Evolutionary conservation across 768 basidiomycete genomes (phyloP).

Genomic region (Lentinula edodes): DNA sequence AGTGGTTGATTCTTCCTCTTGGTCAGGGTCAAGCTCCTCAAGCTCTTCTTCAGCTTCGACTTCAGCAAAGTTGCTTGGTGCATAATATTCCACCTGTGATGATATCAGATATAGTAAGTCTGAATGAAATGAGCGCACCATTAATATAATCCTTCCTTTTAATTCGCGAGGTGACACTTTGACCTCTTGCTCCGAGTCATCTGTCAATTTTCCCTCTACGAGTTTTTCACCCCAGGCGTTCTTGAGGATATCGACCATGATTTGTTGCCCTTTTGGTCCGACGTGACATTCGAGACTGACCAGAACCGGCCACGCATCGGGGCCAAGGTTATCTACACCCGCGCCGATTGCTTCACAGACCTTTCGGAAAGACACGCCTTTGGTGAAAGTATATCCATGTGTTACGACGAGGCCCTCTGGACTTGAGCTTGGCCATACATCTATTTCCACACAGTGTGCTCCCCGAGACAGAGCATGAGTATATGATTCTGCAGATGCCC

Average conservation of each 20-base stretch:
- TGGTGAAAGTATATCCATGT: slow-evolving; percentile 55
- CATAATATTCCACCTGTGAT: slow-evolving; percentile 51
- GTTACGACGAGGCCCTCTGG: slow-evolving; percentile 50
- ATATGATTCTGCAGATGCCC: slow-evolving; percentile 48
- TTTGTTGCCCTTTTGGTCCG: slow-evolving; percentile 38
- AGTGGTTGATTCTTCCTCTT: slow-evolving; percentile 3
- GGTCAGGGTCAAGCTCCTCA: slow-evolving; percentile 14
- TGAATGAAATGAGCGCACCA: slow-evolving; percentile 32
- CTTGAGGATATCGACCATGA: slow-evolving; percentile 48
- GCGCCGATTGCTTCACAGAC: slow-evolving; percentile 48
- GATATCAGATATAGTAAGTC: background rate
- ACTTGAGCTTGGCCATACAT: slow-evolving; percentile 50
- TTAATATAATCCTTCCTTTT: slow-evolving; percentile 49
- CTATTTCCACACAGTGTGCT: slow-evolving; percentile 61
- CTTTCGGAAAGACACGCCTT: slow-evolving; percentile 42
- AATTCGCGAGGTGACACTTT: slow-evolving; percentile 40
- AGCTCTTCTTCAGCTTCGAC: slow-evolving; percentile 19
- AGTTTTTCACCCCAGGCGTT: slow-evolving; percentile 48
- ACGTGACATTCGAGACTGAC: slow-evolving; percentile 64
- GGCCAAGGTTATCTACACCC: slow-evolving; percentile 24
- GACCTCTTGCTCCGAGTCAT: slow-evolving; percentile 22
- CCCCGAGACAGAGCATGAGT: slow-evolving; percentile 45
- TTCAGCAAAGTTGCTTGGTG: slow-evolving; percentile 16
- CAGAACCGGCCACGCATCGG: slow-evolving; percentile 49
- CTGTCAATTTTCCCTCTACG: slow-evolving; percentile 29